Base-by-base conservation (phyloP, 352 stramenopile species). In the Globisporangium cylindrosporum region DNA sequence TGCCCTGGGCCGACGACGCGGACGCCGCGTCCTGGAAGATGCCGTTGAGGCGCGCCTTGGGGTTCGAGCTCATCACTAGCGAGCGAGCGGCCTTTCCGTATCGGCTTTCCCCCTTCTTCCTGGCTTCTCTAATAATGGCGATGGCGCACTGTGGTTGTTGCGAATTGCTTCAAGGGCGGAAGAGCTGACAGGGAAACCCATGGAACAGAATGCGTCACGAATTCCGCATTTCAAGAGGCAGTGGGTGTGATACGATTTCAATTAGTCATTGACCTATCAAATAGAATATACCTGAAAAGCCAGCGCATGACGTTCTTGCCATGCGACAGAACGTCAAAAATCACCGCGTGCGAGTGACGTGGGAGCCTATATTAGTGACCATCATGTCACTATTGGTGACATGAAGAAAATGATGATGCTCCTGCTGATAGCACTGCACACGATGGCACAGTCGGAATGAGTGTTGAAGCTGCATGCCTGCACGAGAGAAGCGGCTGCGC, bases 1-100 rank as follows among this genome's bases (percentile, higher is more conserved):
- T 94, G 4, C 82, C 78, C 38, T 74, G 67, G 29, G 59, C 63
- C 18, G 61, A 38, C 29, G 69, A 64, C 22, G 75, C 56, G 22
- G 54, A 34, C 12, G 71, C 64, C 22, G 67, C 65, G 57, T 74
- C 75, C 63, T 86, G 74, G 71, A 92, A 92, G 61, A 92, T 77
- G 54, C 79, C 77, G 62, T 76, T 76, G 10, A 92, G 68, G 22
- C 84, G 84, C 53, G 79, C 56, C 36, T 77, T 82, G 15, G 82
- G 80, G 62, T 90, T 83, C 32, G 75, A 71, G 38, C 46, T 67
- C 69, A 70, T 74, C 48, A 48, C 41, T 48, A 48, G 38, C 15
- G 38, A 46, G 38, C 12, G 38, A 48, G 41, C 4, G 41, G 41
- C 41, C 14, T 48, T 48, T 48, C 41, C 48, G 48, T 55, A 9